Evolutionary conservation across 2,329 filamentous ascomycete genomes (phyloP), one percentile per base, ranked within the genome.

Genomic region (Ophiostoma sp.): DNA sequence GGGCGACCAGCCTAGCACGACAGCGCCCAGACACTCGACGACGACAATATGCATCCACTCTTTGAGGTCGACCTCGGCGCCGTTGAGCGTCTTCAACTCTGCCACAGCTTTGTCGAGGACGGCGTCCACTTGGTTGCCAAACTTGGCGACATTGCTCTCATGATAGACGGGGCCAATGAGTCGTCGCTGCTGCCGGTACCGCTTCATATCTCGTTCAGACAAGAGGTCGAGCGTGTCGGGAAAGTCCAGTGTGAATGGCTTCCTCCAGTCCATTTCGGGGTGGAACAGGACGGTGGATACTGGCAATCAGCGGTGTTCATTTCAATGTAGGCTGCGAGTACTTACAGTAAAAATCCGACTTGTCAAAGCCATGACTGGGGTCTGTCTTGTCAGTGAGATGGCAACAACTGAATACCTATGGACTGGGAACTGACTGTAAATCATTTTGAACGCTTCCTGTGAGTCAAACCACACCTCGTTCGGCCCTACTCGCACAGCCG

Each of bases 41-140:
- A 82, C 83, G 22, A 87, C 80, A 72, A 88, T 87, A 78, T 88
- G 86, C 86, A 88, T 88, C 86, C 86, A 88, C 71, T 87, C 84
- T 69, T 85, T 85, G 22, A 88, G 77, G 72, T 87, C 85, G 3
- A 88, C 77, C 36, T 83, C 80, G 1, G 78, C 76, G 0, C 84
- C 84, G 0, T 81, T 63, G 0, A 86, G 77, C 0, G 74, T 72
- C 3, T 77, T 78, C 0, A 88, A 75, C 33, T 81, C 82, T 2
- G 79, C 73, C 0, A 86, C 74, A 0, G 79, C 81, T 0, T 77
- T 77, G 2, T 78, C 73, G 7, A 87, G 75, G 0, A 86, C 85
- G 0, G 74, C 74, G 36, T 87, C 83, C 6, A 87, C 78, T 0
- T 81, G 81, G 0, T 75, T 64, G 71, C 85, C 84, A 57, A 84